A percentile compares a stretch with the other conserved stretches of the same genome.
Conservation (phyloP, 2,329 filamentous ascomycete species). For the Xylaria sp. region DNA sequence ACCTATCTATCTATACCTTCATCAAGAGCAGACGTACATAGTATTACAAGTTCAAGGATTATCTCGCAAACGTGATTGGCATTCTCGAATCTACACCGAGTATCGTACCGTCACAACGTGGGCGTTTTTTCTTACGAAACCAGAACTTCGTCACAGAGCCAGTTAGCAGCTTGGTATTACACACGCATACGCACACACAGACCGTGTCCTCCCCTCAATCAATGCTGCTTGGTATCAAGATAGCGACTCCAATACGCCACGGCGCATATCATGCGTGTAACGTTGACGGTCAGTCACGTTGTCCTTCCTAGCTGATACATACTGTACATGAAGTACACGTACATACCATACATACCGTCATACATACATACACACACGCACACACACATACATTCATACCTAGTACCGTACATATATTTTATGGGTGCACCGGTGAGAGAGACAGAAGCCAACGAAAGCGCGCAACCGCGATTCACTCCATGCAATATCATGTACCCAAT, state of each 20-base stretch:
- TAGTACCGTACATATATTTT: constrained; percentile 17
- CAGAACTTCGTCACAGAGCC: neutral
- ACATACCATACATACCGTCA: constrained; percentile 16
- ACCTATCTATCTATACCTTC: neutral
- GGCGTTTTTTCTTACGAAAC: neutral
- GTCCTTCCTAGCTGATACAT: constrained; percentile 23
- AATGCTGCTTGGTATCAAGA: constrained; percentile 9
- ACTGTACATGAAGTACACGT: constrained; percentile 19
- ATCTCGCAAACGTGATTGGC: neutral
- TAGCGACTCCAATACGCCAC: constrained; percentile 20
- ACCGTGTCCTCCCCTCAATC: constrained; percentile 6
- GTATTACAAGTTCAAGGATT: too few species aligned
- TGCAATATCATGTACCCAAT: neutral
- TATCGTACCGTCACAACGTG: neutral
- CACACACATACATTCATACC: constrained; percentile 5
- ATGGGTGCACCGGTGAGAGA: constrained; percentile 20
- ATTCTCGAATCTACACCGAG: neutral
- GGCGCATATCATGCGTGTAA: constrained; percentile 35
- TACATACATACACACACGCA: neutral
- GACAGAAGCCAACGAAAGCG: neutral
- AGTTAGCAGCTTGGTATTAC: neutral
- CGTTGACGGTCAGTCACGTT: constrained; percentile 17
- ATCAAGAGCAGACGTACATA: too few species aligned
- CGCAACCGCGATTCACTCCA: neutral
- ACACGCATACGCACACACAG: neutral